These are phyloP conservation scores for Tribonema minus DNA, from an alignment of 108 stramenopile species.

Conservation along the genomic window DNA sequence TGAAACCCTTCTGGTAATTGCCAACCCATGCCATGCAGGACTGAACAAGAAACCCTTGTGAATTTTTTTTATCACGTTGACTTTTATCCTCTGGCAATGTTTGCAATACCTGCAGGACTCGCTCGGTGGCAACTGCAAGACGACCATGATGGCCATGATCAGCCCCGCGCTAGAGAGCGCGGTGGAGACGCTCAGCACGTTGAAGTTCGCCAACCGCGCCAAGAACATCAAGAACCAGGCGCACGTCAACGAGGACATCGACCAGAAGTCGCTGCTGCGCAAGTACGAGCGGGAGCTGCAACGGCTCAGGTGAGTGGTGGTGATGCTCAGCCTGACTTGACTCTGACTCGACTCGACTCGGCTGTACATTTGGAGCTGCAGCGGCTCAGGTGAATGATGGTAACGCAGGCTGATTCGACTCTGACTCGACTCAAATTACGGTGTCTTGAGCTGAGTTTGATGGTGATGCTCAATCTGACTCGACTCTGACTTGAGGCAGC, in stretches of 20 bases:
- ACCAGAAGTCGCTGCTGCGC: constrained; percentile 64
- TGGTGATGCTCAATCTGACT: too few relatives aligned
- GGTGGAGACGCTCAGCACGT: constrained; percentile 81
- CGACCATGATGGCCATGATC: constrained; percentile 71
- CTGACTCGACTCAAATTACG: too few relatives aligned
- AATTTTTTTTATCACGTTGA: too few relatives aligned
- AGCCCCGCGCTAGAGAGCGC: constrained; percentile 62
- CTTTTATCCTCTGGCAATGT: too few relatives aligned
- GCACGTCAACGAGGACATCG: constrained; percentile 64
- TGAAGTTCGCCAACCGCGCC: constrained; percentile 88
- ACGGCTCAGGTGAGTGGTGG: constrained; percentile 34
- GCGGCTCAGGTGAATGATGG: too few relatives aligned
- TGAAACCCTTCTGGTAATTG: too few relatives aligned
- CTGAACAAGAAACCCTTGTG: too few relatives aligned
- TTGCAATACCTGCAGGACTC: constrained; percentile 69
- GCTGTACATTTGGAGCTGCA: too few relatives aligned
- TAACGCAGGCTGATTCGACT: too few relatives aligned
- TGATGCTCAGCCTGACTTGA: not conserved
- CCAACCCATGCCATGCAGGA: too few relatives aligned
- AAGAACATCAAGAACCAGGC: constrained; percentile 77
- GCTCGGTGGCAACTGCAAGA: constrained; percentile 87
- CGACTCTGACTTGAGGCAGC: too few relatives aligned
- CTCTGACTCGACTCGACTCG: not conserved
- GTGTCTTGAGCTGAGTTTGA: too few relatives aligned
- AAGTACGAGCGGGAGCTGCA: constrained; percentile 68